Base-by-base conservation (phyloP, 768 basidiomycete genomes). In the Russula brevipes region DNA sequence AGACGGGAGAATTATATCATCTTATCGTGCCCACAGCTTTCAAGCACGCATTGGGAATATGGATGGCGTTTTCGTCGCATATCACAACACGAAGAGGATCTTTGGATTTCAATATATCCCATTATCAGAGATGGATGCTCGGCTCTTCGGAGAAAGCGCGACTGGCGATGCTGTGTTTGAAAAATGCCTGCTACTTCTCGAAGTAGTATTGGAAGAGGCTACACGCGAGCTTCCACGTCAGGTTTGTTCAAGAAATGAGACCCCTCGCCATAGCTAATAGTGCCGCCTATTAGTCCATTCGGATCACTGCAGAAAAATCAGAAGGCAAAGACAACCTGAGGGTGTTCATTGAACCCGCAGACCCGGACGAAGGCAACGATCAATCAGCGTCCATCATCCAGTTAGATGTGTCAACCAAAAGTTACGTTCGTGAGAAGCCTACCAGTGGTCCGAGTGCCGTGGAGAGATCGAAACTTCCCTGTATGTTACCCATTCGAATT, bases 1-100 rank as follows among this genome's bases (percentile, higher is more conserved):
- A 1, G 24, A 45, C 49, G 58, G 52, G 51, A 44, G 39, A 36
- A 39, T 31, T 2, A 30, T 36, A 50, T 44, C 44, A 46, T 47
- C 45, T 61, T 17, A 54, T 55, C 57, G 54, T 39, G 30, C 46
- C n/a, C 63, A 14, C 66, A 94, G 91, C 66, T 88, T 98, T 77
- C 96, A 99, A 80, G 95, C 84, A 2, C 87, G 96, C 5, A 98
- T 99, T 64, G 96, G 96, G 9, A 85, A 88, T 71, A 98, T 98
- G 96, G 94, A 97, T 70, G 96, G 96, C 16, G 88, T 98, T 8
- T 80, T 94, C 63, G 84, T 93, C 44, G 86, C 91, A 24, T 92
- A 90, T 70, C 91, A 93, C 70, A 97, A 96, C 65, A 95, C 91
- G 0, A 83, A 84, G 7, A 81, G 82, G 17, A 82, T 97, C 54